Evolutionary conservation across 805 yeast species (phyloP), one percentile per base, ranked within the genome.

Genomic region (Candida easanensis): DNA sequence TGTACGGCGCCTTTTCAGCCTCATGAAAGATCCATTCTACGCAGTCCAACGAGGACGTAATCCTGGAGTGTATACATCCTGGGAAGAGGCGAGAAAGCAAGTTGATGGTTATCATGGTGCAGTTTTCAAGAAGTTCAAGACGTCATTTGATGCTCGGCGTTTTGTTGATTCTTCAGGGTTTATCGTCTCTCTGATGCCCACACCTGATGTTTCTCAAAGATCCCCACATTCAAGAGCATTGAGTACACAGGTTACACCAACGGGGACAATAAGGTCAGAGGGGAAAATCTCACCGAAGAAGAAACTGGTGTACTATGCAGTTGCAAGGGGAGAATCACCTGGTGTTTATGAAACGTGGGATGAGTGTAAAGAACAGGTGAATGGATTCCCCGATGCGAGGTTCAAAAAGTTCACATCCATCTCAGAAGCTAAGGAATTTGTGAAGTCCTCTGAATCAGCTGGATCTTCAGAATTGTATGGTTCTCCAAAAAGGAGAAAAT

Each of bases 311-410:
- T 26, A 26, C 49, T 81, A 81, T 48, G 86, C 84, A 0, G 86
- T 81, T 1, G 67, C 64, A 10, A 63, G 61, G 10, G 87, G 88
- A 2, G 64, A 77, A 17, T 44, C 44, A 1, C 54, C 64, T 2
- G 96, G 95, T 0, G 65, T 88, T 1, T 88, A 64, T 59, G 50
- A 42, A 7, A 62, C 60, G 20, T 88, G 97, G 97, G 58, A 60
- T 1, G 76, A 71, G 4, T 79, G 84, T 46, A 65, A 71, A 39
- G 44, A 50, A 0, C 75, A 77, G 35, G 84, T 81, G 0, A 52
- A 53, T 9, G 88, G 90, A 2, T 41, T 17, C 16, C 28, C 32
- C 6, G 52, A 50, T 36, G 54, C 56, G 46, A 62, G 17, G 17
- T 75, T 49, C 53, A 75, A 71, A 53, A 72, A 68, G 53, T 76